Conservation (phyloP, 805 yeast species). For the Candida broadrunensis region DNA sequence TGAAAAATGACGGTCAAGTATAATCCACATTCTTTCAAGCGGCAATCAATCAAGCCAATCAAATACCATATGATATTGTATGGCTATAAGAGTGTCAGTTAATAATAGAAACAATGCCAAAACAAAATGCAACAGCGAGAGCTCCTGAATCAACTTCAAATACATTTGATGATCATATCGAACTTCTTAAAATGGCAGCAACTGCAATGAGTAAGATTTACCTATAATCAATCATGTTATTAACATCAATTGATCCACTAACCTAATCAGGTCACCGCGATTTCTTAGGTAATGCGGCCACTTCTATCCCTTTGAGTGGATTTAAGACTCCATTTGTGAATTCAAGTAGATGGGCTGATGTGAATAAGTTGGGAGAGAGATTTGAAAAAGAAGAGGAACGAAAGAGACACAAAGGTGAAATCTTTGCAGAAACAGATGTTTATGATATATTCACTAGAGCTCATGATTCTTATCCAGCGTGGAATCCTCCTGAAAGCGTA, state of each 20-base stretch:
- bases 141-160: not conserved
- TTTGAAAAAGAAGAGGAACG: conserved; percentile 24
- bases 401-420: conserved; percentile 26
- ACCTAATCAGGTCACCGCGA: conserved; percentile 5
- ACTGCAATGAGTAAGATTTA: conserved; percentile 17
- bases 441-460: conserved; percentile 41
- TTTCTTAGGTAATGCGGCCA: conserved; percentile 1
- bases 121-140: not conserved
- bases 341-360: conserved; percentile 43
- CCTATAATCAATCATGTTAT: conserved; percentile 2
- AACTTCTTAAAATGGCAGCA: conserved; percentile 8
- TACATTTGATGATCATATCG: conserved; percentile 8
- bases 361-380: conserved; percentile 28
- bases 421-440: conserved; percentile 37
- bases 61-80: no score
- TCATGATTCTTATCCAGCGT: conserved; percentile 54
- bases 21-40: not conserved
- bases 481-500: conserved; percentile 40
- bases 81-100: no score
- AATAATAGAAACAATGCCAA: not conserved
- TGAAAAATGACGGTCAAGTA: no score
- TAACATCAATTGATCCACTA: not conserved
- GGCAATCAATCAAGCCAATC: not conserved
- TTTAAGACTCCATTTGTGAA: conserved; percentile 44
- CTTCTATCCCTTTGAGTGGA: conserved; percentile 28